Conservation (phyloP, 192 early-diverging fungal species). For the Podila clonocystis region DNA sequence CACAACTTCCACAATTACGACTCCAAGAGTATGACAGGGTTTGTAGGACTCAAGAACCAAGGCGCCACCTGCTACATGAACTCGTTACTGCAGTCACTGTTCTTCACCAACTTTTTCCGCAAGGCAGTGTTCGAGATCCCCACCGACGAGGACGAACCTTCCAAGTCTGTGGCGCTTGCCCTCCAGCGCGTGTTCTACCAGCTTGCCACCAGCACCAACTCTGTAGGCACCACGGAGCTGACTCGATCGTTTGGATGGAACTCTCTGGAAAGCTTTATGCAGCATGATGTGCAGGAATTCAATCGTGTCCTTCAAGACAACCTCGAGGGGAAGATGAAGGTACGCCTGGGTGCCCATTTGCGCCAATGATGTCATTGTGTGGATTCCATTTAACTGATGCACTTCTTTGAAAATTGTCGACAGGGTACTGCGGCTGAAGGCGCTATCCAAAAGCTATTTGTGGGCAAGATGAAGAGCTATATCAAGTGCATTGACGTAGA, state of each 20-base stretch:
- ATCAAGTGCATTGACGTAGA: slow-evolving; percentile 95
- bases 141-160: slow-evolving; percentile 88
- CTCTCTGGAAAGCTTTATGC: slow-evolving; percentile 92
- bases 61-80: slow-evolving; percentile 99
- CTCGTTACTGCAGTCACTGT: slow-evolving; percentile 94
- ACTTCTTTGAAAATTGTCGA: not conserved
- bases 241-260: slow-evolving; percentile 99
- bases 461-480: slow-evolving; percentile 97
- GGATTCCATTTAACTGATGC: not conserved
- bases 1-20: slow-evolving; percentile 94
- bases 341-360: slow-evolving; percentile 13
- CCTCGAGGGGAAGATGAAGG: slow-evolving; percentile 98
- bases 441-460: slow-evolving; percentile 91
- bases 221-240: slow-evolving; percentile 94
- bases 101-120: slow-evolving; percentile 94
- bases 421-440: slow-evolving; percentile 92
- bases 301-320: slow-evolving; percentile 97
- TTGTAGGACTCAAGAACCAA: slow-evolving; percentile 95
- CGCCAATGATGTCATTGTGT: not conserved
- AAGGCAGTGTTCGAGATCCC: slow-evolving; percentile 94
- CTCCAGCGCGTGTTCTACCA: slow-evolving; percentile 96
- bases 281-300: slow-evolving; percentile 99
- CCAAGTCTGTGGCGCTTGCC: slow-evolving; percentile 87
- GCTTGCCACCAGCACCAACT: slow-evolving; percentile 71
- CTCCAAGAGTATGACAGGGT: slow-evolving; percentile 90